These are phyloP conservation scores for Penicillium desertorum DNA, from an alignment of 495 filamentous ascomycete species.

Conservation along the genomic window DNA sequence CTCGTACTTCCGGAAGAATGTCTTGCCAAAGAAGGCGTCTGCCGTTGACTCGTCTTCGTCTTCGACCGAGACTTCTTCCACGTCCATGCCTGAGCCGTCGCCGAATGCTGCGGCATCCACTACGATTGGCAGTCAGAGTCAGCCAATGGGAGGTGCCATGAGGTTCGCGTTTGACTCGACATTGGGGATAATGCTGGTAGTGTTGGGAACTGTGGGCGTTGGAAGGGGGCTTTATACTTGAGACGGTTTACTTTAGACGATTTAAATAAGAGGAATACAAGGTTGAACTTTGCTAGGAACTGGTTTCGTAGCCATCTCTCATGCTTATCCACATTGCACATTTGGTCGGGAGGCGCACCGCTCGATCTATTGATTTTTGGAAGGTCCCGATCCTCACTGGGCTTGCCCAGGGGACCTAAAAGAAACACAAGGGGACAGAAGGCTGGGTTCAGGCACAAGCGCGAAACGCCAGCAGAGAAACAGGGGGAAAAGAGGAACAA, in stretches of 20 bases:
- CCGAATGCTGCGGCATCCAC: constrained; percentile 1
- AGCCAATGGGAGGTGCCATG: constrained; percentile 10
- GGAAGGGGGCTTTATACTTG: constrained; percentile 25
- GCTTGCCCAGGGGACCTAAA: constrained; percentile 20
- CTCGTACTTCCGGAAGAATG: constrained; percentile 39
- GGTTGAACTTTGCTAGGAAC: constrained; percentile 13
- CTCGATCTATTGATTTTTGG: constrained; percentile 36
- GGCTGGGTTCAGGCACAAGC: constrained; percentile 24
- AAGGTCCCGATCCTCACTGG: constrained; percentile 29
- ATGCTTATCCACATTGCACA: constrained; percentile 41
- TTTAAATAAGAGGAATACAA: constrained; percentile 13
- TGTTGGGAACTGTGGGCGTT: constrained; percentile 16
- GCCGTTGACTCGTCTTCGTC: background rate
- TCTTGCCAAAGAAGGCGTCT: constrained; percentile 25
- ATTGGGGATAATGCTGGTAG: constrained; percentile 13
- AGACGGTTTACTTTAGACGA: background rate
- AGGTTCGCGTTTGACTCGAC: constrained; percentile 4
- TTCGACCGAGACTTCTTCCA: background rate
- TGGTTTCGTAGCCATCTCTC: constrained; percentile 36
- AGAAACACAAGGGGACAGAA: constrained; percentile 29
- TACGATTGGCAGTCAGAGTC: background rate
- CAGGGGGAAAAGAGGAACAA: constrained; percentile 26
- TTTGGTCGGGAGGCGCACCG: constrained; percentile 26
- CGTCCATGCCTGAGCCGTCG: background rate
- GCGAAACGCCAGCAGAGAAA: constrained; percentile 29